Percentiles rank a stretch among this genome's conserved stretches.
These are phyloP conservation scores for Stylonectria norvegica DNA, from an alignment of 2,329 filamentous ascomycete genomes.

Conservation along the genomic window DNA sequence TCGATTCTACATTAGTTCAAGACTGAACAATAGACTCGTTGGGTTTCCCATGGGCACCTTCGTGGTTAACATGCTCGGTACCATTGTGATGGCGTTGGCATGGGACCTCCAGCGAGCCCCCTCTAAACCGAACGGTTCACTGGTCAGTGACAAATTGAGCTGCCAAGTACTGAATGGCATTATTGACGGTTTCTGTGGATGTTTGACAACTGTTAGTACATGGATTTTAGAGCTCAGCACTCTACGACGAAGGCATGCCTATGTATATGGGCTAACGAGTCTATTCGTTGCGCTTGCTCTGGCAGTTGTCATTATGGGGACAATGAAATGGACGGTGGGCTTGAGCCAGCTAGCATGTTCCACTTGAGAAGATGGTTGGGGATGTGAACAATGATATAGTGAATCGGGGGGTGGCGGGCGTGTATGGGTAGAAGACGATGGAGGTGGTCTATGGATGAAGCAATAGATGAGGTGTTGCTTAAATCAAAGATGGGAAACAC, in stretches of 20 bases:
- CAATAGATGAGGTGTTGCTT: too few relatives aligned
- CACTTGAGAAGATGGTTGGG: too few relatives aligned
- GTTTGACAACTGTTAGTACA: conserved; percentile 63
- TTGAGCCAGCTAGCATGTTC: conserved; percentile 38
- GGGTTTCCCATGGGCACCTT: conserved; percentile 86
- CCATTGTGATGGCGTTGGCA: conserved; percentile 68
- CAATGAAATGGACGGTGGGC: conserved; percentile 65
- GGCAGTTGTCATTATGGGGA: conserved; percentile 70
- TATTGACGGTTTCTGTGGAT: conserved; percentile 66
- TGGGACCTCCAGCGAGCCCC: conserved; percentile 73
- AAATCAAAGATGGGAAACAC: too few relatives aligned
- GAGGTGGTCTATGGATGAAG: too few relatives aligned
- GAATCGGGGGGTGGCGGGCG: too few relatives aligned
- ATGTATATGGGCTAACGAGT: conserved; percentile 64
- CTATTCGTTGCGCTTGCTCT: conserved; percentile 56
- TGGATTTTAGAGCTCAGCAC: conserved; percentile 60
- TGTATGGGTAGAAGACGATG: too few relatives aligned
- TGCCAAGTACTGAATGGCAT: conserved; percentile 67
- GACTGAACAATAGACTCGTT: conserved; percentile 64
- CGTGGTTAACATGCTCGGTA: conserved; percentile 73
- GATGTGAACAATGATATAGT: too few relatives aligned
- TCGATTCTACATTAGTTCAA: conserved; percentile 68
- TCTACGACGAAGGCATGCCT: conserved; percentile 53
- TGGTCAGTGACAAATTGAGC: conserved; percentile 52
- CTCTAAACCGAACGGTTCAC: too few relatives aligned